A percentile compares a stretch with the other conserved stretches of the same genome.
phyloP scores from a whole-genome alignment of 225 moss, liverwort and hornwort genomes.

The Marchantia polymorpha region DNA sequence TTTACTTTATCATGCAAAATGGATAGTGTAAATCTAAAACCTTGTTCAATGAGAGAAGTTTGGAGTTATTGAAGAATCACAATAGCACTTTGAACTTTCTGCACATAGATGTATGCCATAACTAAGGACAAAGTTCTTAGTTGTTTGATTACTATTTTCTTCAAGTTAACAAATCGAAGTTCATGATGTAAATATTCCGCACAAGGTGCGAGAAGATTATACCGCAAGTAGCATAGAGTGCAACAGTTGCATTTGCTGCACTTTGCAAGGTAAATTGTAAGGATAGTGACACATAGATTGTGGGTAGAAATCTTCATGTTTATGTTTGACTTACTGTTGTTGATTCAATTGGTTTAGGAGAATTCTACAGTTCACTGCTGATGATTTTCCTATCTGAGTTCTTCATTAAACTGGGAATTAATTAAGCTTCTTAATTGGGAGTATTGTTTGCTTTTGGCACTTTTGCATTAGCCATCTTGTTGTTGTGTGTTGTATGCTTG shows the following conservation, averaged over 20 bases:
- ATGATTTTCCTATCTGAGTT: conserved; percentile 34
- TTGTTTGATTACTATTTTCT: too few species aligned
- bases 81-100: neutral
- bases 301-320: neutral
- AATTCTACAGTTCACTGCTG: conserved; percentile 52
- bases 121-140: neutral
- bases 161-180: neutral
- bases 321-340: neutral
- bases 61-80: neutral
- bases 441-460: too few species aligned
- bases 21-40: neutral
- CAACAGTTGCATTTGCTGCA: conserved; percentile 47
- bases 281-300: too few species aligned
- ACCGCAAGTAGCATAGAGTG: conserved; percentile 49
- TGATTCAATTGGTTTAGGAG: conserved; percentile 7
- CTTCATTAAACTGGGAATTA: too few species aligned
- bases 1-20: neutral
- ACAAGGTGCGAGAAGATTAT: conserved; percentile 40
- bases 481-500: neutral
- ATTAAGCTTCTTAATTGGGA: too few species aligned
- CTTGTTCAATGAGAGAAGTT: neutral
- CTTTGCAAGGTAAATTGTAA: conserved; percentile 35
- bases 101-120: neutral
- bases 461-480: too few species aligned
- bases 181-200: conserved; percentile 28